Evolutionary conservation across 2,329 filamentous ascomycete species (phyloP).

Genomic region (Paecilomyces niveus): DNA sequence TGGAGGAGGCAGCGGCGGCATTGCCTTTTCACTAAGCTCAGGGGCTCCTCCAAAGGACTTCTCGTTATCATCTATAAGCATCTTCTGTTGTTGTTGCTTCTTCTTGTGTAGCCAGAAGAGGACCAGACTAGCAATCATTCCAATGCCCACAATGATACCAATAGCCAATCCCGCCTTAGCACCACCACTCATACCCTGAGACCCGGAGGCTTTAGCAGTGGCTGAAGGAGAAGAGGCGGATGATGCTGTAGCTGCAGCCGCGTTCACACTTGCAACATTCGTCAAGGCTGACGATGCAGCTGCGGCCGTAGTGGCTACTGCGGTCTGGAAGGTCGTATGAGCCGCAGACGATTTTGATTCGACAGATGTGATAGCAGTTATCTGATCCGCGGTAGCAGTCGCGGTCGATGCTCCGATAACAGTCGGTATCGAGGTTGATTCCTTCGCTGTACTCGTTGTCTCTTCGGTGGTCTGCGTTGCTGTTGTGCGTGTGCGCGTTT

Average conservation of each 20-base stretch:
- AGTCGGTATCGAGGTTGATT: slow-evolving; percentile 1
- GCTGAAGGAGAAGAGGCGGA: slow-evolving; percentile 12
- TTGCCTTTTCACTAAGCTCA: slow-evolving; percentile 19
- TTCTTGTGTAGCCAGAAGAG: slow-evolving; percentile 71
- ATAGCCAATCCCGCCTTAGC: slow-evolving; percentile 78
- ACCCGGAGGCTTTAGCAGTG: slow-evolving; percentile 11
- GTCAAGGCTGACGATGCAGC: slow-evolving; percentile 10
- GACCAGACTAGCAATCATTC: slow-evolving; percentile 58
- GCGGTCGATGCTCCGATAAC: slow-evolving; percentile 2
- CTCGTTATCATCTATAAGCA: slow-evolving; percentile 54
- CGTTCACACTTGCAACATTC: background rate
- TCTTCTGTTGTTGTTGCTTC: slow-evolving; percentile 49
- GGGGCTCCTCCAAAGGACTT: slow-evolving; percentile 42
- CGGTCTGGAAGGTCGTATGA: slow-evolving; percentile 14
- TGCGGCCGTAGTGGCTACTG: slow-evolving; percentile 16
- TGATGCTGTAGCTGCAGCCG: slow-evolving; percentile 18
- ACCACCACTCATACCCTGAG: slow-evolving; percentile 35
- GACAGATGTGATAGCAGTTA: slow-evolving; percentile 4
- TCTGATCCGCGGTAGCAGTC: slow-evolving; percentile 4
- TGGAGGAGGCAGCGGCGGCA: slow-evolving; percentile 27
- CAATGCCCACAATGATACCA: slow-evolving; percentile 65
- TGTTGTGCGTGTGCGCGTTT: background rate
- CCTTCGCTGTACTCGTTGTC: background rate
- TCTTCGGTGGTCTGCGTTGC: background rate
- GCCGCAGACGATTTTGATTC: slow-evolving; percentile 4